Conservation (phyloP, 331 rosid species). For the Spiraea crenata region DNA sequence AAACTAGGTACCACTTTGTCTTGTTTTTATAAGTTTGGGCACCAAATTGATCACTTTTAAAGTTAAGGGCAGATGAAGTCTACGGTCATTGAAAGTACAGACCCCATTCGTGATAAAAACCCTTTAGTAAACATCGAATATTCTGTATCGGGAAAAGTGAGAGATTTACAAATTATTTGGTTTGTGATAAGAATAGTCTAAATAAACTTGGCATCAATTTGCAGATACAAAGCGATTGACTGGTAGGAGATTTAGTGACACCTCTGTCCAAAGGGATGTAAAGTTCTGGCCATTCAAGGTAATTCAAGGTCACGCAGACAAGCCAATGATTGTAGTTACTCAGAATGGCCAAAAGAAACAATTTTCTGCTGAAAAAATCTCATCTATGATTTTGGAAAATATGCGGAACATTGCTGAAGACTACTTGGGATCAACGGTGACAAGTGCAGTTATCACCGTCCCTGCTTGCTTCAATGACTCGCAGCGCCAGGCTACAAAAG, state of each 20-base stretch:
- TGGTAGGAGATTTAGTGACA: neutral
- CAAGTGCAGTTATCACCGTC: neutral
- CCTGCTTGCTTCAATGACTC: neutral
- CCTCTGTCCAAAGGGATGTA: neutral
- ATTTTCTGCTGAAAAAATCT: neutral
- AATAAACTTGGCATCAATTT: neutral
- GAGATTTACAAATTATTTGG: too few species aligned
- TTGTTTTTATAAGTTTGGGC: too few species aligned
- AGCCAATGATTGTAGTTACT: neutral
- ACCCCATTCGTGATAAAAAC: too few species aligned
- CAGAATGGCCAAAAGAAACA: neutral
- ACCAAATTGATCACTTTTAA: too few species aligned
- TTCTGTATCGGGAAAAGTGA: too few species aligned
- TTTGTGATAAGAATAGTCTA: too few species aligned
- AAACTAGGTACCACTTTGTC: too few species aligned
- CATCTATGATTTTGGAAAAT: conserved; percentile 3
- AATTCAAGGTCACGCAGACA: neutral
- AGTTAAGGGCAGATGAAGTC: too few species aligned
- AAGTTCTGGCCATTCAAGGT: conserved; percentile 14
- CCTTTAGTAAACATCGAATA: too few species aligned
- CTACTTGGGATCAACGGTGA: conserved; percentile 12
- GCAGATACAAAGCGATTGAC: neutral
- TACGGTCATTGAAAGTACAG: too few species aligned
- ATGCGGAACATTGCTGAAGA: conserved; percentile 32
- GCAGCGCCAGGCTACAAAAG: neutral